phyloP scores from a whole-genome alignment of 306 rosid species.

The Astragalus membranaceus region DNA sequence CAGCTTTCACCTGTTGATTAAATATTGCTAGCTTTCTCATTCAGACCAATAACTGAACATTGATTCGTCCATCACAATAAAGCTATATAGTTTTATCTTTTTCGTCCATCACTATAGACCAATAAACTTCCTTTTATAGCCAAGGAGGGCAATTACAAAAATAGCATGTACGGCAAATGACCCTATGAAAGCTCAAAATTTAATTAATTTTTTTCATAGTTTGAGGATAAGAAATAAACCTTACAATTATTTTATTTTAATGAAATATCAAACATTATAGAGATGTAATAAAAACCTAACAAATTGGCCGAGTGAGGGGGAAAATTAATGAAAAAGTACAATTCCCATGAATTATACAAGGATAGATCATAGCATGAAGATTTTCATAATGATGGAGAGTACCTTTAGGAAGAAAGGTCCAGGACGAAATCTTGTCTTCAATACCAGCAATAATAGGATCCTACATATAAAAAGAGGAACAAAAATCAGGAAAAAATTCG shows the following conservation, averaged over 20 bases:
- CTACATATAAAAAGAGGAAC: constrained; percentile 25
- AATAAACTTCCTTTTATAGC: not conserved
- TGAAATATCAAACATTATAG: no score
- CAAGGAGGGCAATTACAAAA: not conserved
- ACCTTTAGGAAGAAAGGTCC: constrained; percentile 99
- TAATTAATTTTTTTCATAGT: no score
- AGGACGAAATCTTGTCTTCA: constrained; percentile 88
- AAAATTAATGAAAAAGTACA: no score
- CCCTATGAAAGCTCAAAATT: not conserved
- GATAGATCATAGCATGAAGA: not conserved
- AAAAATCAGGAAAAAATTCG: not conserved
- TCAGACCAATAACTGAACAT: not conserved
- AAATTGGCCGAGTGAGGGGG: no score
- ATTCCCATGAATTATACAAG: no score
- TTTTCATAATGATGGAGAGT: not conserved
- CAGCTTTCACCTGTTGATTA: not conserved
- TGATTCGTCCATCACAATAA: not conserved
- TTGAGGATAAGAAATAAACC: no score
- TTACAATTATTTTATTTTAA: no score
- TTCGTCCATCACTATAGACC: no score
- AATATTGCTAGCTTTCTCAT: not conserved
- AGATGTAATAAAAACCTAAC: no score
- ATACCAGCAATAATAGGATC: constrained; percentile 87
- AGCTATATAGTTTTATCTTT: not conserved
- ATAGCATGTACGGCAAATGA: not conserved